Evolutionary conservation across 192 early-diverging fungal species (phyloP).

Genomic region (Backusella parvicylindrica): DNA sequence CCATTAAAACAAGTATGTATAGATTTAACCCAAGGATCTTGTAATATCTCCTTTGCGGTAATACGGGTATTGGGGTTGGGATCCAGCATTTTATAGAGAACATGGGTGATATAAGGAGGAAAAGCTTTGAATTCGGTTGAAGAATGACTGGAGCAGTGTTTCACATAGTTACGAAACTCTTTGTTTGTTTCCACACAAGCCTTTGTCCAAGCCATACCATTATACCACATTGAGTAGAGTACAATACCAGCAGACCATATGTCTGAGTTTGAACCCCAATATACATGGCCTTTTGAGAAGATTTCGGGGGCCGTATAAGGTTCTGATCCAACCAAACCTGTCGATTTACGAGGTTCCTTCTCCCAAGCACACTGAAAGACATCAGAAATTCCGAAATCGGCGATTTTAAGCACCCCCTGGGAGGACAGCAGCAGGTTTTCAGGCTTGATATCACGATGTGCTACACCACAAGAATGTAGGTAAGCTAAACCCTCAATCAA

Average conservation of each 20-base stretch:
- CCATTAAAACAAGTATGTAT: constrained; percentile 49
- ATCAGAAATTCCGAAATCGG: constrained; percentile 94
- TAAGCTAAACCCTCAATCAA: constrained; percentile 83
- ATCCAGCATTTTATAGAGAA: constrained; percentile 78
- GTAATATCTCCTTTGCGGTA: constrained; percentile 64
- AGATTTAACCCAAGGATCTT: constrained; percentile 70
- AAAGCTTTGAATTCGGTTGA: constrained; percentile 76
- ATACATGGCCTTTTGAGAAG: constrained; percentile 40
- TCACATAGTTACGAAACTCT: constrained; percentile 59
- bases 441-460: constrained; percentile 80
- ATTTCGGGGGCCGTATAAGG: constrained; percentile 96
- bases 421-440: constrained; percentile 86
- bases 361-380: constrained; percentile 85
- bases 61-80: constrained; percentile 71
- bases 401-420: constrained; percentile 82
- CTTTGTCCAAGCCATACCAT: constrained; percentile 63
- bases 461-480: constrained; percentile 88
- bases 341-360: constrained; percentile 59
- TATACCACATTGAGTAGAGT: constrained; percentile 77
- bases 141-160: constrained; percentile 37
- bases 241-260: constrained; percentile 91
- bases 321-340: constrained; percentile 84
- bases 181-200: constrained; percentile 53
- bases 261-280: constrained; percentile 84
- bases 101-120: constrained; percentile 53